Evolutionary conservation across 2,329 filamentous ascomycete species (phyloP).

Genomic region (Lithohypha guttulata): DNA sequence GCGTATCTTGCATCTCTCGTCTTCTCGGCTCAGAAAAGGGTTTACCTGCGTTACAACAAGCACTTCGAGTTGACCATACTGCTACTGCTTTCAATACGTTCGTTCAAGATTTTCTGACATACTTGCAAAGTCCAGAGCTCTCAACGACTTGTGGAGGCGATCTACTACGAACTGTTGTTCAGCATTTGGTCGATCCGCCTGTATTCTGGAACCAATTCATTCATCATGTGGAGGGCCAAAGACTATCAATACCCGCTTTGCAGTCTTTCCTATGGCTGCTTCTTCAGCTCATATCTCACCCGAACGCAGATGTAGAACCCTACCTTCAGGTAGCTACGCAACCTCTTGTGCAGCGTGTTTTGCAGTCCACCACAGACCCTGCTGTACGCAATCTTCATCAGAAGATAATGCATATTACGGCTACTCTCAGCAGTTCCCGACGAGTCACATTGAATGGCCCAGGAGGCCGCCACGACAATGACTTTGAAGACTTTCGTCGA

Average conservation of each 20-base stretch:
- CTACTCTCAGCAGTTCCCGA: slow-evolving; percentile 23
- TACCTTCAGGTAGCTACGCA: slow-evolving; percentile 24
- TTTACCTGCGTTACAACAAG: slow-evolving; percentile 29
- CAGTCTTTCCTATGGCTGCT: slow-evolving; percentile 40
- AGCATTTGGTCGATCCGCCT: slow-evolving; percentile 40
- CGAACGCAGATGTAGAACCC: slow-evolving; percentile 19
- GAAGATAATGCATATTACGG: slow-evolving; percentile 31
- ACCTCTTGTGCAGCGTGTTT: slow-evolving; percentile 19
- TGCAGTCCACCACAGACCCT: slow-evolving; percentile 23
- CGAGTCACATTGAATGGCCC: slow-evolving; percentile 26
- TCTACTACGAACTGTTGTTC: slow-evolving; percentile 39
- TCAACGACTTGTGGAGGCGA: slow-evolving; percentile 42
- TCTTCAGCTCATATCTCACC: slow-evolving; percentile 37
- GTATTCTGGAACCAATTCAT: slow-evolving; percentile 45
- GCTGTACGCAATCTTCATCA: slow-evolving; percentile 30
- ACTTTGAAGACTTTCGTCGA: slow-evolving; percentile 49
- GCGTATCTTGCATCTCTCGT: slow-evolving; percentile 31
- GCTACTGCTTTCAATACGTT: slow-evolving; percentile 35
- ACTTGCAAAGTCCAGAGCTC: slow-evolving; percentile 34
- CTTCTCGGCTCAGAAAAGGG: slow-evolving; percentile 29
- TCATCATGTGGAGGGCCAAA: slow-evolving; percentile 22
- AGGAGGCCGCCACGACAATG: slow-evolving; percentile 66
- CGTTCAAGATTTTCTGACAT: slow-evolving; percentile 30
- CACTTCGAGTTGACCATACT: slow-evolving; percentile 36
- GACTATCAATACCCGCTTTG: slow-evolving; percentile 27